These are phyloP conservation scores for Ceratocystis cacaofunesta DNA, from an alignment of 2,329 filamentous ascomycete species.

Conservation along the genomic window DNA sequence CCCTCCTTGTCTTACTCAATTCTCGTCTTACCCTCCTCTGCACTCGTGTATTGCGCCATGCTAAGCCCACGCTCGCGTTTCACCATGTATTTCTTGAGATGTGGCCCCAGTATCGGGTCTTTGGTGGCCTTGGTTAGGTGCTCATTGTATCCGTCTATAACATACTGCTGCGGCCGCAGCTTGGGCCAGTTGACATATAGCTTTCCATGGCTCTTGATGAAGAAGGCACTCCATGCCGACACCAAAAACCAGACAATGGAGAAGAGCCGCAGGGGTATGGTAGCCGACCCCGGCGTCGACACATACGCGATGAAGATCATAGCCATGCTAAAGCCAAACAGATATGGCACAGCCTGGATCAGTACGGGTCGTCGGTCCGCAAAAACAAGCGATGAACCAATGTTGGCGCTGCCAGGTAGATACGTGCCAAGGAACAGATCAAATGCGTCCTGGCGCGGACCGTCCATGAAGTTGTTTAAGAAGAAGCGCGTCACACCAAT, in stretches of 20 bases:
- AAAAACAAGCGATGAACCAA: conserved; percentile 62
- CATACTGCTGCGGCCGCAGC: conserved; percentile 75
- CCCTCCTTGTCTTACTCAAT: conserved; percentile 50
- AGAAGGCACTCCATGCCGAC: conserved; percentile 56
- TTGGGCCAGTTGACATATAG: conserved; percentile 98
- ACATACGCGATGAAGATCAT: conserved; percentile 62
- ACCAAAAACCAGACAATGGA: conserved; percentile 62
- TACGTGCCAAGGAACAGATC: conserved; percentile 87
- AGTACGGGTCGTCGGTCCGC: conserved; percentile 71
- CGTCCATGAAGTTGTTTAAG: conserved; percentile 87
- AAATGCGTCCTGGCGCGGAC: conserved; percentile 86
- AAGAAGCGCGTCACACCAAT: conserved; percentile 84
- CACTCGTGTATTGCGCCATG: conserved; percentile 63
- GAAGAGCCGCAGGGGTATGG: conserved; percentile 72
- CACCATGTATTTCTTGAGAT: conserved; percentile 37
- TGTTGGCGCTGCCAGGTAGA: conserved; percentile 54
- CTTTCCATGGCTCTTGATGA: conserved; percentile 73
- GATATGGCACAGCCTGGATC: conserved; percentile 86
- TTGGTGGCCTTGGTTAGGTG: conserved; percentile 70
- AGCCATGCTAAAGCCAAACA: conserved; percentile 74
- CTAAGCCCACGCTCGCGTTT: conserved; percentile 71
- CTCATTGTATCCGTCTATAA: conserved; percentile 76
- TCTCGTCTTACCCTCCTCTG: conserved; percentile 97
- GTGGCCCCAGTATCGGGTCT: conserved; percentile 62
- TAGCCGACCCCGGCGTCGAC: conserved; percentile 57